Percentiles rank a stretch among this genome's conserved stretches.
These are phyloP conservation scores for Raddia guianensis DNA, from an alignment of 176 grass and related monocot genomes.

Conservation along the genomic window DNA sequence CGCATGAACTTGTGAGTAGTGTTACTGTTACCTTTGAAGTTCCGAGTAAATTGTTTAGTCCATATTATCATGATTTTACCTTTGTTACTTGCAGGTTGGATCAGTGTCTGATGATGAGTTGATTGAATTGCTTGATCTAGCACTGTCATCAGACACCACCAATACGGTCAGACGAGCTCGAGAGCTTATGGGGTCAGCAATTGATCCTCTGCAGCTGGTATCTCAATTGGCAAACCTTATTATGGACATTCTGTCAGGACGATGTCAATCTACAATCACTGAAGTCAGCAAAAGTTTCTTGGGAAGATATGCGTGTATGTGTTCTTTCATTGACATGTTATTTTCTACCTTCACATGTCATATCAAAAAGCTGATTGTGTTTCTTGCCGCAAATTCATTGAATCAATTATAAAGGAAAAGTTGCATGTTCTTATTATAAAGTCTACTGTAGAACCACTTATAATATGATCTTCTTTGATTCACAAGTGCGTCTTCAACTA, in stretches of 20 bases:
- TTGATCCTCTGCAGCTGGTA: constrained; percentile 96
- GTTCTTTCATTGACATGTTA: constrained; percentile 7
- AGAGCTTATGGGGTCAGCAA: constrained; percentile 84
- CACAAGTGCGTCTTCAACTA: constrained; percentile 10
- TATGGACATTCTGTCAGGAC: constrained; percentile 93
- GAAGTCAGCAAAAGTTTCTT: constrained; percentile 93
- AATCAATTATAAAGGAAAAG: neutral
- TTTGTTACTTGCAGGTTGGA: constrained; percentile 77
- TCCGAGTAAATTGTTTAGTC: constrained; percentile 14
- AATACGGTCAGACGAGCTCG: constrained; percentile 88
- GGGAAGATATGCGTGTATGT: constrained; percentile 80
- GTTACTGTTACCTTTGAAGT: constrained; percentile 26
- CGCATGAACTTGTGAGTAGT: constrained; percentile 90
- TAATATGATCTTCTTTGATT: neutral
- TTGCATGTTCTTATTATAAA: neutral
- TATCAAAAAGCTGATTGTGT: constrained; percentile 7
- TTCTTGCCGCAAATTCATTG: neutral
- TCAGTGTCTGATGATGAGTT: constrained; percentile 94
- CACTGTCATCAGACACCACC: constrained; percentile 90
- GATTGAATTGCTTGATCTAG: constrained; percentile 89
- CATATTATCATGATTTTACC: constrained; percentile 34
- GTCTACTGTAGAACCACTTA: constrained; percentile 7
- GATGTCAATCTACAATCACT: constrained; percentile 67
- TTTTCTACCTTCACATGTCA: constrained; percentile 20
- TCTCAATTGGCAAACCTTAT: constrained; percentile 99